These are phyloP conservation scores for Cornus suecica DNA, from an alignment of 148 eudicot species.

Conservation along the genomic window DNA sequence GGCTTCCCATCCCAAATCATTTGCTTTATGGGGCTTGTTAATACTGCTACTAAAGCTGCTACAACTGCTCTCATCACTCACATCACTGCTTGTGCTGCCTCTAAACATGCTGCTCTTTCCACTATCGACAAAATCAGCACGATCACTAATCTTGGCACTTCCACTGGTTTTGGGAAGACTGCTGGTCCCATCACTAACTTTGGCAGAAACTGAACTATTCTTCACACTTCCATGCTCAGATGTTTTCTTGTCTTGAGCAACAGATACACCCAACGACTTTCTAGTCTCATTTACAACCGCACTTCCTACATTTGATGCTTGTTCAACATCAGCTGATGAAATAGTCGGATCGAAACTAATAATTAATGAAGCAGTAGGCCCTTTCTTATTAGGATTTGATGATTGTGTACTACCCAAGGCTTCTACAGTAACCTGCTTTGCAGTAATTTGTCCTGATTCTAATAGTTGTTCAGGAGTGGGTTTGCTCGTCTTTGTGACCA, in stretches of 20 bases:
- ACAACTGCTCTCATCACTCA: conserved; percentile 69
- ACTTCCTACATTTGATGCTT: conserved; percentile 7
- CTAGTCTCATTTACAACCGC: conserved; percentile 17
- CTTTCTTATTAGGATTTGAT: conserved; percentile 1
- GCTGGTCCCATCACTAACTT: conserved; percentile 48
- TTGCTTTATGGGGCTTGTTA: conserved; percentile 67
- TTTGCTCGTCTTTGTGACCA: conserved; percentile 17
- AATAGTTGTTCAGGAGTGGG: conserved; percentile 24
- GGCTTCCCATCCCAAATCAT: conserved; percentile 73
- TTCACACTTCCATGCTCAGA: conserved; percentile 41
- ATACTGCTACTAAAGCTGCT: conserved; percentile 67
- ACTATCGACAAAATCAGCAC: conserved; percentile 50
- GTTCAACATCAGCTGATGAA: conserved; percentile 14
- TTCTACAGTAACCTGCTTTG: conserved; percentile 16
- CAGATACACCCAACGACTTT: conserved; percentile 28
- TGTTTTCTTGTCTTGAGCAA: conserved; percentile 46
- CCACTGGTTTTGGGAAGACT: conserved; percentile 56
- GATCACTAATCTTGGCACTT: conserved; percentile 50
- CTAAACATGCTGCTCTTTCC: conserved; percentile 61
- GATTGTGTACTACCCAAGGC: conserved; percentile 8
- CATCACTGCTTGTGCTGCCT: conserved; percentile 64
- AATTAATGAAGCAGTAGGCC: background rate
- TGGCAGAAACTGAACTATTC: conserved; percentile 50
- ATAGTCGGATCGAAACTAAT: conserved; percentile 3
- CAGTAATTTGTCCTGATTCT: conserved; percentile 21